A percentile compares a stretch with the other conserved stretches of the same genome.
Conservation (phyloP, 2,329 filamentous ascomycete species). For the Fusarium sp. region DNA sequence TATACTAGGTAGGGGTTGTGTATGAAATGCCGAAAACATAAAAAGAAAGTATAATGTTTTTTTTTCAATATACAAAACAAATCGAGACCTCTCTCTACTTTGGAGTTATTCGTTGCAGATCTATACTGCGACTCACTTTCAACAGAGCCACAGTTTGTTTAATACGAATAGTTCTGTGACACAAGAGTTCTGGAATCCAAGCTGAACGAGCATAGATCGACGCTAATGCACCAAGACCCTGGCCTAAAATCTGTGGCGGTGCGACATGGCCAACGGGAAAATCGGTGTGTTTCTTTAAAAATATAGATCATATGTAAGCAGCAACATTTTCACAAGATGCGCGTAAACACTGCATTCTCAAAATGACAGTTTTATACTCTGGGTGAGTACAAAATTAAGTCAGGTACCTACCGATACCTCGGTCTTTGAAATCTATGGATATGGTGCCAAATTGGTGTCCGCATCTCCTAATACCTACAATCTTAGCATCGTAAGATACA, state of each 20-base stretch:
- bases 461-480: no score
- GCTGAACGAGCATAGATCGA: conserved; percentile 43
- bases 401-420: no score
- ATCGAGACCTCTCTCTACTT: background rate
- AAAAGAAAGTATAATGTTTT: background rate
- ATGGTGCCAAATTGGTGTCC: no score
- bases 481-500: no score
- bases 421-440: no score
- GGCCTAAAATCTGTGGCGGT: conserved; percentile 48
- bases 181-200: conserved; percentile 40
- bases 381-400: no score
- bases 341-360: background rate
- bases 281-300: no score
- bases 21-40: background rate
- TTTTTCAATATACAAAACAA: background rate
- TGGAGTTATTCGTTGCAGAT: no score
- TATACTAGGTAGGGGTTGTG: background rate
- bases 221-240: conserved; percentile 48
- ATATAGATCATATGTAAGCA: no score
- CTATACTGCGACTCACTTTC: no score
- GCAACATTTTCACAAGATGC: no score
- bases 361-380: no score
- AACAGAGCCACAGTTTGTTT: background rate
- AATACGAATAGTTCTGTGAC: conserved; percentile 11
- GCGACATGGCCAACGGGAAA: conserved; percentile 32